Base-by-base conservation (phyloP, 768 basidiomycete species). In the Kwoniella europaea region DNA sequence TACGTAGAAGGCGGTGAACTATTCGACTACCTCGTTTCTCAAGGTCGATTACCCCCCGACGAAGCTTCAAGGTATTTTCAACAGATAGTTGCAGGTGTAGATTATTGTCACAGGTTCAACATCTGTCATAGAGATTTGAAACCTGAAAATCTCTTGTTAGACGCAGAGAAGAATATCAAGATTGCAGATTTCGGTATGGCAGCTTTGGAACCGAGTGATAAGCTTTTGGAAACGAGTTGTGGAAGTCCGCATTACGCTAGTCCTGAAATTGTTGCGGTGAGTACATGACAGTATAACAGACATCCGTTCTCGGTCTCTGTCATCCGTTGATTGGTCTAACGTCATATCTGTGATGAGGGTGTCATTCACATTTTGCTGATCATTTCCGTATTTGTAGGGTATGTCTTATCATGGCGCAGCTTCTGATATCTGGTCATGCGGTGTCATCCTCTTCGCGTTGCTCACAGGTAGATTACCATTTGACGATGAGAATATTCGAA, bases 141-240 rank as follows among this genome's bases (percentile, higher is more conserved):
- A 83, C 96, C 96, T 2, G 96, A 98, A 86, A 98, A 98, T 80
- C 91, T 98, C 63, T 87, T 99, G 50, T 91, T 98, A 65, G 91
- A 94, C 73, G 71, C 67, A 24, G 71, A 85, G 56, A 83, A 83
- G 74, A 87, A 93, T 79, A 88, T 98, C 86, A 98, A 98, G 86
- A 92, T 98, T 54, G 95, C 94, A 24, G 96, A 98, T 84, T 98
- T 96, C 89, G 96, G 96, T 22, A 97, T 98, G 96, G 95, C 96
- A 27, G 92, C 95, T 10, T 92, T 97, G 79, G 92, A 94, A 69
- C 91, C 91, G 52, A 92, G 91, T 50, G 88, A 90, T 52, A 87
- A 91, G 54, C 88, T 94, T 74, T 88, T 97, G 29, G 93, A 96
- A 85, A 98, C 96, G 1, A 93, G 92, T 79, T 98, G 96, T 80